Percentiles rank a stretch among this genome's conserved stretches.
These are phyloP conservation scores for Grosmannia clavigera DNA, from an alignment of 2,329 filamentous ascomycete genomes.

Conservation along the genomic window DNA sequence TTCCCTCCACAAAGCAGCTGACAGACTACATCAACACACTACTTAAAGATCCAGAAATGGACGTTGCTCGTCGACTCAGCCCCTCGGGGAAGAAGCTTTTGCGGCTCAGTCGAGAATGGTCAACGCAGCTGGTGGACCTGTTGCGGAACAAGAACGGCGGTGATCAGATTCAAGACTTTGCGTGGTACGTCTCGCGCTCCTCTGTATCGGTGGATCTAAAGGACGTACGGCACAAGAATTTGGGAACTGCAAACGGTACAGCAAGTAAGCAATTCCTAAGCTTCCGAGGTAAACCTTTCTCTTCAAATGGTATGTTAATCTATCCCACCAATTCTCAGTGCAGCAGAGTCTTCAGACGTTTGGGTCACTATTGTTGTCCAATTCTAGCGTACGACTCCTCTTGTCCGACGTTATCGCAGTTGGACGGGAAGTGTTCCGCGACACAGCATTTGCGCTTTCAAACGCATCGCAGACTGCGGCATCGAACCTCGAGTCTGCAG, in stretches of 20 bases:
- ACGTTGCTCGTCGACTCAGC: conserved; percentile 71
- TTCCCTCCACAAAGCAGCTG: conserved; percentile 81
- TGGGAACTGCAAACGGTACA: background rate
- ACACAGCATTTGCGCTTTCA: conserved; percentile 71
- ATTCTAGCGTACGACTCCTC: conserved; percentile 81
- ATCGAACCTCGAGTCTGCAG: conserved; percentile 41
- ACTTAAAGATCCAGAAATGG: conserved; percentile 55
- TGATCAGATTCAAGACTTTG: conserved; percentile 83
- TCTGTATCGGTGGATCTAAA: conserved; percentile 48
- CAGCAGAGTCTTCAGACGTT: conserved; percentile 76
- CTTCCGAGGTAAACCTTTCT: no score
- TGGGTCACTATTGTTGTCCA: conserved; percentile 72
- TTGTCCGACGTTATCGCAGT: conserved; percentile 68
- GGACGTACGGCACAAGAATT: no score
- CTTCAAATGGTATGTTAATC: background rate
- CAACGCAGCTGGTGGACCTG: conserved; percentile 71
- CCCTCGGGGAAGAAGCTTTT: conserved; percentile 63
- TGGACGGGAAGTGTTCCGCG: conserved; percentile 72
- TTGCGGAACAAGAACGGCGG: conserved; percentile 68
- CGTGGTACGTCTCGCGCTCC: conserved; percentile 75
- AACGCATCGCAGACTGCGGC: conserved; percentile 63
- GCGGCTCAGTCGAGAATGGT: conserved; percentile 58
- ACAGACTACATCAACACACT: conserved; percentile 71
- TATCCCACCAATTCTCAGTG: conserved; percentile 34
- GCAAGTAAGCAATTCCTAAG: background rate